These are phyloP conservation scores for Pseudogymnoascus sp. DNA, from an alignment of 2,329 filamentous ascomycete species.

Conservation along the genomic window DNA sequence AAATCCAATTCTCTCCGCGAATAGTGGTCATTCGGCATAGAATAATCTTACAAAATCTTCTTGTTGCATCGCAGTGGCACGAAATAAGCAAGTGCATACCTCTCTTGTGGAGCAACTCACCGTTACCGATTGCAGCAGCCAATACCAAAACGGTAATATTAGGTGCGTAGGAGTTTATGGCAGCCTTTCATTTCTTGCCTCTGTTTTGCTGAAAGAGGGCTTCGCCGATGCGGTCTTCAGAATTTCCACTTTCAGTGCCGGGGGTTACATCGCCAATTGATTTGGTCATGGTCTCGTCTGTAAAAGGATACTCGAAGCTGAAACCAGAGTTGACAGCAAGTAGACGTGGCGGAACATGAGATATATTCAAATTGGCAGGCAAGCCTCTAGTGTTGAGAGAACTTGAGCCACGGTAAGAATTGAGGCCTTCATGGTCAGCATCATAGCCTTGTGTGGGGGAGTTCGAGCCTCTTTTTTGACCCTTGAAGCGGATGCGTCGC, in stretches of 20 bases:
- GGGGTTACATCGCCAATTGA: neutral
- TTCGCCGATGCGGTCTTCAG: neutral
- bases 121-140: neutral
- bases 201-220: neutral
- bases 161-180: neutral
- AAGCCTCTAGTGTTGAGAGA: neutral
- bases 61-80: neutral
- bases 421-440: neutral
- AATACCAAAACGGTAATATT: neutral
- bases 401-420: neutral
- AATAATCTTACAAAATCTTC: neutral
- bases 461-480: neutral
- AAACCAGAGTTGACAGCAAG: constrained; percentile 6
- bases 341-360: neutral
- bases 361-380: neutral
- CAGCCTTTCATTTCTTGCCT: neutral
- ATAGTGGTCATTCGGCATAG: neutral
- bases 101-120: neutral
- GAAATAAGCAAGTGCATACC: neutral
- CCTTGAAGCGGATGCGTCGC: neutral
- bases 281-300: too few relatives aligned
- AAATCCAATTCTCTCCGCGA: neutral
- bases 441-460: neutral
- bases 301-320: neutral
- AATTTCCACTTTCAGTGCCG: neutral